Evolutionary conservation across 805 yeast genomes (phyloP).

Genomic region (Nakazawaea laoshanensis): DNA sequence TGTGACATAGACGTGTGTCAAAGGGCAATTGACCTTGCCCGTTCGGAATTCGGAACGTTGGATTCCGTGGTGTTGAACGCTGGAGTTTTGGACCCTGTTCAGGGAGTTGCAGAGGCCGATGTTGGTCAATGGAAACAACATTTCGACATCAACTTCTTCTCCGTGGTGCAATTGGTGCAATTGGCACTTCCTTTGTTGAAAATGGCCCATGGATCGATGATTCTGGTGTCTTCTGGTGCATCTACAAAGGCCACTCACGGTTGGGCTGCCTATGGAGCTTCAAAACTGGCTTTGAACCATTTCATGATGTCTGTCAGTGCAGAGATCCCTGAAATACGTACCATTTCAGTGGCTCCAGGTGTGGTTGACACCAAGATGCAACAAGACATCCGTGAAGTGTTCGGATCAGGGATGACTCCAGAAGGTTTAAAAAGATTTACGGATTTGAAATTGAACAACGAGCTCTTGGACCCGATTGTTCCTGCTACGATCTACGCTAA

Average conservation of each 20-base stretch:
- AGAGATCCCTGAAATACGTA: slow-evolving; percentile 55
- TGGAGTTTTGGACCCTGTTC: slow-evolving; percentile 77
- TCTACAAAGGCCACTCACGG: slow-evolving; percentile 54
- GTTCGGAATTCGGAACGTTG: slow-evolving; percentile 43
- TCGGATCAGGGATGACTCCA: slow-evolving; percentile 51
- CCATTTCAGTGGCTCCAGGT: slow-evolving; percentile 85
- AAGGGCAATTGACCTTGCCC: slow-evolving; percentile 34
- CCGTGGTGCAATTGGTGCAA: slow-evolving; percentile 54
- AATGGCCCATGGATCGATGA: slow-evolving; percentile 47
- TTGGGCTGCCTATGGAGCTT: slow-evolving; percentile 89
- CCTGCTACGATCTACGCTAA: slow-evolving; percentile 69
- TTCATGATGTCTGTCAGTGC: slow-evolving; percentile 56
- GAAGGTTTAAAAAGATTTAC: slow-evolving; percentile 54
- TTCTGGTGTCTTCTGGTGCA: slow-evolving; percentile 91
- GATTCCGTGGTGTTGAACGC: slow-evolving; percentile 72
- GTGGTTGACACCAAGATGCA: slow-evolving; percentile 94
- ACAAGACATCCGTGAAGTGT: slow-evolving; percentile 58
- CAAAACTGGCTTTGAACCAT: slow-evolving; percentile 88
- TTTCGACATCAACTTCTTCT: slow-evolving; percentile 73
- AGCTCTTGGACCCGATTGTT: slow-evolving; percentile 57
- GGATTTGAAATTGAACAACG: slow-evolving; percentile 47
- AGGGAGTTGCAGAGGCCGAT: slow-evolving; percentile 40
- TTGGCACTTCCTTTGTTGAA: slow-evolving; percentile 49
- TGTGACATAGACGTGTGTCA: slow-evolving; percentile 28
- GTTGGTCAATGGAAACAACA: slow-evolving; percentile 50